Evolutionary conservation across 129 eudicot genomes (phyloP).

Genomic region (Solidago caesia): DNA sequence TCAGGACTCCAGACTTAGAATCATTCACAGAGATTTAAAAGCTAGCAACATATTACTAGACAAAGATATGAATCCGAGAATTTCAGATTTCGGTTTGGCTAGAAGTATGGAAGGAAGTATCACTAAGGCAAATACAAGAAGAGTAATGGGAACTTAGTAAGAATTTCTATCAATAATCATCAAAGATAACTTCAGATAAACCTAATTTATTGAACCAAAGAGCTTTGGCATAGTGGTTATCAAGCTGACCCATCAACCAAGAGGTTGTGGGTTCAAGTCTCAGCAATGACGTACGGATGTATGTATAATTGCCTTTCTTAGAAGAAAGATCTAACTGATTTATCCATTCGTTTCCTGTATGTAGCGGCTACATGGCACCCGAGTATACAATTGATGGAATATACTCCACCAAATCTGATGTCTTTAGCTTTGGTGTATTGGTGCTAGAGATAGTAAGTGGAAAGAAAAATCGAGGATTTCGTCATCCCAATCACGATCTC

Average conservation of each 20-base stretch:
- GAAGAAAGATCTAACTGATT: not conserved
- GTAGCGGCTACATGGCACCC: conserved; percentile 59
- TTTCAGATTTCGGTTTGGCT: conserved; percentile 63
- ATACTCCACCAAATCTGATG: conserved; percentile 53
- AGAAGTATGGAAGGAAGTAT: conserved; percentile 52
- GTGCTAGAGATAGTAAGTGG: conserved; percentile 52
- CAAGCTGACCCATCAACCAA: too few species aligned
- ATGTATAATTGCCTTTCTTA: too few species aligned
- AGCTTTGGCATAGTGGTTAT: too few species aligned
- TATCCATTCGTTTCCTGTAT: not conserved
- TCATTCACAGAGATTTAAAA: conserved; percentile 47
- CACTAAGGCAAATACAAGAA: conserved; percentile 40
- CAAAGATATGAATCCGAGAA: conserved; percentile 52
- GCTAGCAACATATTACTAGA: conserved; percentile 50
- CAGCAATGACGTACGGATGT: too few species aligned
- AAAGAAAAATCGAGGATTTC: conserved; percentile 39
- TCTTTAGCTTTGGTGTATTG: conserved; percentile 58
- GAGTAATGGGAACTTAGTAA: conserved; percentile 61
- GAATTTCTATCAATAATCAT: not conserved
- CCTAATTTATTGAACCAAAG: too few species aligned
- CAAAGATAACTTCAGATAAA: too few species aligned
- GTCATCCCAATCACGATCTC: conserved; percentile 36
- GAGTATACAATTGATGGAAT: conserved; percentile 51
- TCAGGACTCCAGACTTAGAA: conserved; percentile 46
- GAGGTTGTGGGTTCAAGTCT: too few species aligned